Percentiles rank a stretch among this genome's conserved stretches.
phyloP scores from a whole-genome alignment of 2,329 filamentous ascomycete genomes.

The Penicillium sp. region DNA sequence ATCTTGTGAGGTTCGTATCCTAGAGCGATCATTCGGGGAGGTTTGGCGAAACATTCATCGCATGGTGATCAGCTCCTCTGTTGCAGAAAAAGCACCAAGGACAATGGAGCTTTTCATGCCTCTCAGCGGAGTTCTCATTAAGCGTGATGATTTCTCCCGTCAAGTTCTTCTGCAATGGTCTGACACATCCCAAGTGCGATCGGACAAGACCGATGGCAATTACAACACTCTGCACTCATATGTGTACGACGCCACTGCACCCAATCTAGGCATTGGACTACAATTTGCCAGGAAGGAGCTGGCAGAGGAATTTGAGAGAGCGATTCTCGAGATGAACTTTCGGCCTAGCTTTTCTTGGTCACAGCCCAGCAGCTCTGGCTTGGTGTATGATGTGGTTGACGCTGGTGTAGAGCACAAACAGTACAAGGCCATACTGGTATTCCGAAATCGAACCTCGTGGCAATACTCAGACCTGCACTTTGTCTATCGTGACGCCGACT shows the following conservation, averaged over 20 bases:
- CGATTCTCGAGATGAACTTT: slow-evolving; percentile 24
- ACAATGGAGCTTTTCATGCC: slow-evolving; percentile 35
- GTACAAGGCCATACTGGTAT: slow-evolving; percentile 31
- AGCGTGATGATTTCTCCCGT: slow-evolving; percentile 22
- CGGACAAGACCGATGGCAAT: slow-evolving; percentile 31
- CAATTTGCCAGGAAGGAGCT: slow-evolving; percentile 25
- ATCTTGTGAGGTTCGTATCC: slow-evolving; percentile 35
- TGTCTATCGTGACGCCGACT: slow-evolving; percentile 33
- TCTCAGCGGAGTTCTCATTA: slow-evolving; percentile 31
- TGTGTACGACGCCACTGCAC: slow-evolving; percentile 32
- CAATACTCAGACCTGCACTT: slow-evolving; percentile 31
- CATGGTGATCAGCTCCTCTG: slow-evolving; percentile 35
- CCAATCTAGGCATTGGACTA: slow-evolving; percentile 31
- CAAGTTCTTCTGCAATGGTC: slow-evolving; percentile 34
- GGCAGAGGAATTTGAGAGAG: slow-evolving; percentile 30
- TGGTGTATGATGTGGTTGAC: slow-evolving; percentile 32
- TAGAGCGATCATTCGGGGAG: slow-evolving; percentile 32
- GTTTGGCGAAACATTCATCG: slow-evolving; percentile 33
- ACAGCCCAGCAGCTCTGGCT: slow-evolving; percentile 23
- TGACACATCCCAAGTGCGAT: slow-evolving; percentile 31
- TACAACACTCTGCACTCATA: slow-evolving; percentile 33
- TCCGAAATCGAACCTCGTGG: slow-evolving; percentile 25
- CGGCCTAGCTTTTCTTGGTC: slow-evolving; percentile 28
- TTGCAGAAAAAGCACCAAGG: slow-evolving; percentile 25
- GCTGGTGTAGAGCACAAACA: slow-evolving; percentile 29